Evolutionary conservation across 257 asterid species (phyloP).

Genomic region (Rhazya stricta): DNA sequence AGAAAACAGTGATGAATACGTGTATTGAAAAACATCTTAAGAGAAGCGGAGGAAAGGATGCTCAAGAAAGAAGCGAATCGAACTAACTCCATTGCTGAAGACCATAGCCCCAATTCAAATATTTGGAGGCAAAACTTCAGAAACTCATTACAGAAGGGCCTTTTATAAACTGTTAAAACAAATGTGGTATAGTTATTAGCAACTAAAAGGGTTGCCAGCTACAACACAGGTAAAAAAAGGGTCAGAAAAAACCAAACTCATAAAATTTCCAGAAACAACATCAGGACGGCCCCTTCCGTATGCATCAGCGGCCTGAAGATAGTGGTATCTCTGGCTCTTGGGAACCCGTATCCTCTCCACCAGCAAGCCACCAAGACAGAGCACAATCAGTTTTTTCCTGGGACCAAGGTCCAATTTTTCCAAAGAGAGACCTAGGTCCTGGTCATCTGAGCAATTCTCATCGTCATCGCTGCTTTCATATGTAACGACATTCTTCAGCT

Average conservation of each 20-base stretch:
- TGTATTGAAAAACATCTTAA: neutral
- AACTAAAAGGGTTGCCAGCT: too few species aligned
- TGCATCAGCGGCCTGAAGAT: neutral
- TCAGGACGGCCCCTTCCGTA: constrained; percentile 39
- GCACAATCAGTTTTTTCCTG: constrained; percentile 50
- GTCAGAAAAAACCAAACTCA: constrained; percentile 13
- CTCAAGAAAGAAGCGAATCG: neutral
- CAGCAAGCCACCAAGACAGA: constrained; percentile 50
- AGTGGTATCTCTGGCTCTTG: too few species aligned
- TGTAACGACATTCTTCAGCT: constrained; percentile 19
- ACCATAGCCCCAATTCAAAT: constrained; percentile 61
- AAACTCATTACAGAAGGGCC: constrained; percentile 55
- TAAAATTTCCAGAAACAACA: constrained; percentile 28
- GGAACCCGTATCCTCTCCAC: constrained; percentile 35
- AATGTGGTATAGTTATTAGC: neutral
- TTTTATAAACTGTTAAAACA: constrained; percentile 28
- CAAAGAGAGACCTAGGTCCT: constrained; percentile 33
- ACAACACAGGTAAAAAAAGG: too few species aligned
- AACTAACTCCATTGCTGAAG: constrained; percentile 51
- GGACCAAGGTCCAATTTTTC: constrained; percentile 50
- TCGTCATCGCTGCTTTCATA: constrained; percentile 26
- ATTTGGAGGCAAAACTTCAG: constrained; percentile 53
- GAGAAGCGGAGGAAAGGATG: neutral
- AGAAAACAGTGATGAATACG: neutral
- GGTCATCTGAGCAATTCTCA: constrained; percentile 1